Percentiles rank a stretch among this genome's conserved stretches.
phyloP scores from a whole-genome alignment of 352 stramenopile species.

The Globisporangium echinulatum region DNA sequence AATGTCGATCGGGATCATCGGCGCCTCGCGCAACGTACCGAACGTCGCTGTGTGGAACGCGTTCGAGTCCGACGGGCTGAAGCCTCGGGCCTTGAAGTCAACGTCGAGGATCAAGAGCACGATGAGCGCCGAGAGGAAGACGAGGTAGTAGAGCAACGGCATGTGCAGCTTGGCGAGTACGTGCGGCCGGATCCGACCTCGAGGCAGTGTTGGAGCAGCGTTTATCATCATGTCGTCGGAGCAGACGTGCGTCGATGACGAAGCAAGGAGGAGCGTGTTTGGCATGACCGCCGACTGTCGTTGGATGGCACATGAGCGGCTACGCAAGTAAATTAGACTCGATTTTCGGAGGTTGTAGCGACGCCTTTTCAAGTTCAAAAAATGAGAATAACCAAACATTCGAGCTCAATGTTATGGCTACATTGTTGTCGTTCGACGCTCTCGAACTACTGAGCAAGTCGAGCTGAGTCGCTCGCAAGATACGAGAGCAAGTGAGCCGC shows the following conservation, averaged over 20 bases:
- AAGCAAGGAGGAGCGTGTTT: background rate
- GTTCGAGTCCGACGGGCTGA: constrained; percentile 3
- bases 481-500: too few species aligned
- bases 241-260: background rate
- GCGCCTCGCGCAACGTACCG: constrained; percentile 1
- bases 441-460: too few species aligned
- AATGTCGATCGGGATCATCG: background rate
- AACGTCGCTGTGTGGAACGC: constrained; percentile 8
- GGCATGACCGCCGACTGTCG: too few species aligned
- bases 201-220: background rate
- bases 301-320: too few species aligned
- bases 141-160: constrained; percentile 1
- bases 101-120: constrained; percentile 7
- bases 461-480: too few species aligned
- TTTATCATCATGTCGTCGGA: background rate
- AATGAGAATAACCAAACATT: too few species aligned
- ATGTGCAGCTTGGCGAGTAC: constrained; percentile 4
- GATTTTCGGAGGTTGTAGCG: too few species aligned
- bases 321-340: too few species aligned
- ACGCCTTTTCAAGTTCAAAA: too few species aligned
- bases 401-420: too few species aligned
- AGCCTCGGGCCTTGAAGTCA: constrained; percentile 6
- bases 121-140: constrained; percentile 1
- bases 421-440: too few species aligned
- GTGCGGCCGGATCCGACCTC: background rate